Evolutionary conservation across 441 rosid genomes (phyloP).

Genomic region (Rhodomyrtus psidioides): DNA sequence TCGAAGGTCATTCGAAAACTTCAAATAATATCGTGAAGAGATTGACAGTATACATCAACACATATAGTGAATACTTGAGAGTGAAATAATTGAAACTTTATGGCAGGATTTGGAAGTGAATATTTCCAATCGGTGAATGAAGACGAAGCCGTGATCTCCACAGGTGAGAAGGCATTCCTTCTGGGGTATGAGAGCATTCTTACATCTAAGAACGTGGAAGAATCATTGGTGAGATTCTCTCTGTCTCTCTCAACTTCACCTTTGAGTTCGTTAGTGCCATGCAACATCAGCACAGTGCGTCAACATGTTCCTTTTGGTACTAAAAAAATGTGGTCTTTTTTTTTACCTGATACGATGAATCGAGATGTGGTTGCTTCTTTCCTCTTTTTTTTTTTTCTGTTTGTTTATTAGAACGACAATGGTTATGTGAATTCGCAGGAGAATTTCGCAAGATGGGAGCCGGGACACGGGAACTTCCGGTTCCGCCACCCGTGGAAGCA

Average conservation of each 20-base stretch:
- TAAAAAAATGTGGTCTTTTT: not conserved
- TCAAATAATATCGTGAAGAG: not conserved
- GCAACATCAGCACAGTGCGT: not conserved
- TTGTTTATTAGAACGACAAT: not conserved
- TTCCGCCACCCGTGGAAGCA: conserved; percentile 70
- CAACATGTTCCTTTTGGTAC: not conserved
- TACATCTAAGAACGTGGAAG: conserved; percentile 58
- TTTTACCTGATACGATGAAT: not conserved
- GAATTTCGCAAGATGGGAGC: conserved; percentile 90
- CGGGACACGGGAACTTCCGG: conserved; percentile 57
- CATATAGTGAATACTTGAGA: not conserved
- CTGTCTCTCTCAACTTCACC: not conserved
- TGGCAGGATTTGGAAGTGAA: conserved; percentile 55
- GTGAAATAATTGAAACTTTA: not conserved
- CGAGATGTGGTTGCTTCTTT: not conserved
- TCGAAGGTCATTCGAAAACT: conserved; percentile 37
- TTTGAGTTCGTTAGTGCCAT: not conserved
- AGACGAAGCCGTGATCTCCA: not conserved
- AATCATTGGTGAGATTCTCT: conserved; percentile 43
- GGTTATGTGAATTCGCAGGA: conserved; percentile 28
- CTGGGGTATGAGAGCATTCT: conserved; percentile 52
- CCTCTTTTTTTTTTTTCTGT: not conserved
- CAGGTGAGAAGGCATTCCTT: conserved; percentile 30
- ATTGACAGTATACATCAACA: not conserved
- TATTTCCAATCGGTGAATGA: conserved; percentile 27